These are phyloP conservation scores for Phoma sp. DNA, from an alignment of 2,329 filamentous ascomycete species.

Conservation along the genomic window DNA sequence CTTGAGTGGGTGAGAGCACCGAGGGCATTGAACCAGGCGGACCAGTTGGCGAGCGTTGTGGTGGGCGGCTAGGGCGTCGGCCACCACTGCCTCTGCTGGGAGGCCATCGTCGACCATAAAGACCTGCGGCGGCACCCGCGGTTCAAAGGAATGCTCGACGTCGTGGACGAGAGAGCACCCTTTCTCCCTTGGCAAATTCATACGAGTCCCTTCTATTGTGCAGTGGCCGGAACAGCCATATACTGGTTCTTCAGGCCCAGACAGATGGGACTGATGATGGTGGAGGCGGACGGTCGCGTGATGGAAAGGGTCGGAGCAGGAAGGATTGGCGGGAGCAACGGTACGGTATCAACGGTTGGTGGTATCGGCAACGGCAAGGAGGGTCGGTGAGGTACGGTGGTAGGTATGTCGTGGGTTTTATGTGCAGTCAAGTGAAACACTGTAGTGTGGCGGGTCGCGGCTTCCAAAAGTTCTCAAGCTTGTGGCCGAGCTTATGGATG, in stretches of 20 bases:
- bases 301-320: neutral
- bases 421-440: constrained; percentile 11
- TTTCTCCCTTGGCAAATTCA: constrained; percentile 46
- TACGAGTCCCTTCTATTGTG: constrained; percentile 33
- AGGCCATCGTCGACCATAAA: constrained; percentile 54
- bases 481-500: constrained; percentile 15
- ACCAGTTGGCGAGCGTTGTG: constrained; percentile 69
- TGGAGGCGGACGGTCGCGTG: constrained; percentile 15
- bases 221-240: constrained; percentile 29
- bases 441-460: constrained; percentile 5
- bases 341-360: neutral
- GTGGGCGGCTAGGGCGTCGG: constrained; percentile 55
- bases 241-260: constrained; percentile 20
- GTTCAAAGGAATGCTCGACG: constrained; percentile 42
- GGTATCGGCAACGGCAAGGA: neutral
- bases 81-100: constrained; percentile 41
- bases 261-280: constrained; percentile 9
- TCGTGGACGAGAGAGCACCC: constrained; percentile 42
- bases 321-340: constrained; percentile 1
- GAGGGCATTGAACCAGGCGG: constrained; percentile 76
- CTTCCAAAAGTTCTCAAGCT: constrained; percentile 6
- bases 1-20: constrained; percentile 72
- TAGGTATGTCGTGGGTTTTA: constrained; percentile 2
- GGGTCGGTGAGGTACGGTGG: neutral
- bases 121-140: constrained; percentile 34